These are phyloP conservation scores for Paramecium octaurelia DNA, from an alignment of 73 alveolate genomes.

Conservation along the genomic window DNA sequence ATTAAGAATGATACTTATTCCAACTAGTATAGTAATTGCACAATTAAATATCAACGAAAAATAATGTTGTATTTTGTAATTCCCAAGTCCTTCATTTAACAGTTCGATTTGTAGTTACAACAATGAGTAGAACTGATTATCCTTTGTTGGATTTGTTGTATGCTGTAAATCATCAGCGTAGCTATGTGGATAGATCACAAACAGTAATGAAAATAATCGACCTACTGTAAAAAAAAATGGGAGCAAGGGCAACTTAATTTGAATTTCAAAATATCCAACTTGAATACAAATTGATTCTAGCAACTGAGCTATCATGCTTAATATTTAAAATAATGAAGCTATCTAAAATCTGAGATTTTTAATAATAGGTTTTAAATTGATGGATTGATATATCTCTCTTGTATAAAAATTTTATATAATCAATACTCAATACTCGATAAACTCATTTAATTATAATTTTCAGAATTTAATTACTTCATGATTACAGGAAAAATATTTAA, in stretches of 20 bases:
- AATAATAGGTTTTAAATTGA: background rate
- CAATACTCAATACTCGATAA: background rate
- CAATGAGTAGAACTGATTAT: background rate
- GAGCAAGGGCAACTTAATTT: background rate
- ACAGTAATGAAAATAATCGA: background rate
- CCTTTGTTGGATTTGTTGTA: background rate
- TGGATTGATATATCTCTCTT: background rate
- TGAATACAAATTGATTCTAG: background rate
- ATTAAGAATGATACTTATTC: background rate
- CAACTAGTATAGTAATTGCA: background rate
- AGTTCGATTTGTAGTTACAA: background rate
- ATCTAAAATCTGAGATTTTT: background rate
- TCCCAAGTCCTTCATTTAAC: background rate
- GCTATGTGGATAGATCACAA: background rate
- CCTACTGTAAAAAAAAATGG: background rate
- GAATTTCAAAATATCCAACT: background rate
- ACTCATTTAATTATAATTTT: background rate
- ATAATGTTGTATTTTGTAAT: background rate
- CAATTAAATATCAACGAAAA: background rate
- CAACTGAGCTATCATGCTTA: background rate
- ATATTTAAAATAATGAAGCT: background rate
- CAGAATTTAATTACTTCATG: too few relatives aligned
- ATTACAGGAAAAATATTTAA: background rate
- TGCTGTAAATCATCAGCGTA: background rate
- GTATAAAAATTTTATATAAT: background rate